phyloP scores from a whole-genome alignment of 257 asterid species.

The Asclepias syriaca region DNA sequence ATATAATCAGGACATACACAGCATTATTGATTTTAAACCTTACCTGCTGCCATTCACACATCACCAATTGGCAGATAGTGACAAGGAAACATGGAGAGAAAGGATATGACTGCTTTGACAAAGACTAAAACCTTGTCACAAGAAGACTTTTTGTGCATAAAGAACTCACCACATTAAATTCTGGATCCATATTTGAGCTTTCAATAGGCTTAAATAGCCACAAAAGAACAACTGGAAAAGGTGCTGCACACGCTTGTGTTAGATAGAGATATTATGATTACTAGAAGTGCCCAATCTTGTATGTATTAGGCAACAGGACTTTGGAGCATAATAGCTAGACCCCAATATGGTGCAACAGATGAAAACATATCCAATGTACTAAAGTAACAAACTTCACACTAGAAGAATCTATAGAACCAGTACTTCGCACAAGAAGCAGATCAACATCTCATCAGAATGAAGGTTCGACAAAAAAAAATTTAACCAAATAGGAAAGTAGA shows the following conservation, averaged over 20 bases:
- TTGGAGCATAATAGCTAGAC: neutral
- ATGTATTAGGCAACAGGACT: neutral
- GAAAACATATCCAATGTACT: conserved; percentile 2
- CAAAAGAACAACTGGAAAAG: neutral
- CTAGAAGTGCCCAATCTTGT: neutral
- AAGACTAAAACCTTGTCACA: neutral
- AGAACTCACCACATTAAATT: neutral
- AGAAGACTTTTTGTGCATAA: conserved; percentile 6
- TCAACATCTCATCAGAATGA: neutral
- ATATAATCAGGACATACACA: conserved; percentile 3
- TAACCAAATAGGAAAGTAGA: neutral
- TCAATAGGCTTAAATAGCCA: neutral
- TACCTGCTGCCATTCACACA: neutral
- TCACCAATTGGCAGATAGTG: neutral
- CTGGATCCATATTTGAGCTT: neutral
- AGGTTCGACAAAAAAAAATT: neutral
- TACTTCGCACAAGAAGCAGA: neutral
- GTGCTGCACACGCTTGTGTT: neutral
- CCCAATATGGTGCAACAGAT: neutral
- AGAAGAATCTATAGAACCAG: neutral
- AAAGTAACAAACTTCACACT: neutral
- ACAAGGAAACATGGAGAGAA: conserved; percentile 1
- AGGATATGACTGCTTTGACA: neutral
- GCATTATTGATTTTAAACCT: conserved; percentile 4
- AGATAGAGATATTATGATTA: neutral